Evolutionary conservation across 805 yeast genomes (phyloP).

Genomic region (Yarrowia deformans): DNA sequence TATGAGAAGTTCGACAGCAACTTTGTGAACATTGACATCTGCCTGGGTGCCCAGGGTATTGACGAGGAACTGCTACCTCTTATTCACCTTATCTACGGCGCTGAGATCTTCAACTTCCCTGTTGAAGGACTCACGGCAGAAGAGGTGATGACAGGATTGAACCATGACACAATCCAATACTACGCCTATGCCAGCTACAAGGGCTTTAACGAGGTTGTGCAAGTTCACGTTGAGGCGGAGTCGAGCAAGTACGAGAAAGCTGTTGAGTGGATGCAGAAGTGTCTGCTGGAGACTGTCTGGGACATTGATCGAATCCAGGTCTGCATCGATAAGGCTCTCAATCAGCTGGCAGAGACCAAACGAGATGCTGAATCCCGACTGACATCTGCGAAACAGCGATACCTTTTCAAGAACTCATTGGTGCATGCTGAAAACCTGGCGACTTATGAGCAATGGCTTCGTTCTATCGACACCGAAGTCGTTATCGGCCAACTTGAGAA

Average conservation of each 20-base stretch:
- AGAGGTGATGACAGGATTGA: conserved; percentile 73
- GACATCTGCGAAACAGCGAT: conserved; percentile 64
- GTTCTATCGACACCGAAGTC: conserved; percentile 57
- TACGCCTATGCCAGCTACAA: conserved; percentile 64
- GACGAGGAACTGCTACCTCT: conserved; percentile 66
- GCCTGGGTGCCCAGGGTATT: conserved; percentile 63
- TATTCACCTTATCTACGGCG: conserved; percentile 63
- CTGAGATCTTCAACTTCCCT: conserved; percentile 74
- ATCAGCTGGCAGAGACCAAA: conserved; percentile 66
- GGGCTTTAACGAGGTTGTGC: conserved; percentile 70
- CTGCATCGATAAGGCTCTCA: conserved; percentile 66
- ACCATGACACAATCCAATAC: conserved; percentile 67
- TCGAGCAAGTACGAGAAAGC: conserved; percentile 68
- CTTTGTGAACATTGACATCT: conserved; percentile 72
- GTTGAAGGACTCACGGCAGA: conserved; percentile 77
- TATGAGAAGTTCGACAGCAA: conserved; percentile 81
- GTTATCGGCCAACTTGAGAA: conserved; percentile 60
- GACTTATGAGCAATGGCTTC: conserved; percentile 58
- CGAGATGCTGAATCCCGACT: conserved; percentile 71
- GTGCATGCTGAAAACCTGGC: conserved; percentile 24
- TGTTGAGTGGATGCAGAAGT: conserved; percentile 75
- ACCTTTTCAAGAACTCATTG: conserved; percentile 58
- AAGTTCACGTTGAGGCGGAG: conserved; percentile 67
- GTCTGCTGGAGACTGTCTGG: conserved; percentile 70
- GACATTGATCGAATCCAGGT: conserved; percentile 76